Percentiles rank a stretch among this genome's conserved stretches.
These are phyloP conservation scores for Dionaea muscipula DNA, from an alignment of 179 eudicot genomes.

Conservation along the genomic window DNA sequence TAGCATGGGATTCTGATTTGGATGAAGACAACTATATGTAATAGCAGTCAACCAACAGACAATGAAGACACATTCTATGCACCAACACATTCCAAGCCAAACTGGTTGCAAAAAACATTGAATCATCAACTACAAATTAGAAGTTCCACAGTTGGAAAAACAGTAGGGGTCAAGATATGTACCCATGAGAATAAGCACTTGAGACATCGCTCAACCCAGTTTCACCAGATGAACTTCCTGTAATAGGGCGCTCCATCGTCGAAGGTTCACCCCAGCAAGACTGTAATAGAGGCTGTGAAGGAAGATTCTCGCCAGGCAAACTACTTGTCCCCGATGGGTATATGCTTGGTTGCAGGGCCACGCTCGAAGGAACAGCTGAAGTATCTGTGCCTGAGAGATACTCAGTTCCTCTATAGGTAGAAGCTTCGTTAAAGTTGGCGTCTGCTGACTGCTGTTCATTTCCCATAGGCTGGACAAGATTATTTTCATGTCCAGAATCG, in stretches of 20 bases:
- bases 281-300: conserved; percentile 25
- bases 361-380: conserved; percentile 25
- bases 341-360: conserved; percentile 27
- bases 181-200: conserved; percentile 66
- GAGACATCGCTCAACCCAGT: conserved; percentile 42
- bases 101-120: too few relatives aligned
- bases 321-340: conserved; percentile 25
- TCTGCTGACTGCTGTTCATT: conserved; percentile 36
- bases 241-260: conserved; percentile 27
- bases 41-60: too few relatives aligned
- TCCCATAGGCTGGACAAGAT: conserved; percentile 24
- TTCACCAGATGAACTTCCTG: conserved; percentile 18
- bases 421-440: conserved; percentile 30
- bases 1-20: too few relatives aligned
- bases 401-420: conserved; percentile 29
- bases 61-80: too few relatives aligned
- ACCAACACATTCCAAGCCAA: too few relatives aligned
- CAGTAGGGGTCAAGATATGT: too few relatives aligned
- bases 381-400: conserved; percentile 22
- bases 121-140: too few relatives aligned
- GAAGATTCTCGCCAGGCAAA: conserved; percentile 30
- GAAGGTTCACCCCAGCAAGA: conserved; percentile 22
- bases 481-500: conserved; percentile 41
- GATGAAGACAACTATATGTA: too few relatives aligned
- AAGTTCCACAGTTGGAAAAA: too few relatives aligned